phyloP scores from a whole-genome alignment of 2,329 filamentous ascomycete species.

The Onygenales sp. region DNA sequence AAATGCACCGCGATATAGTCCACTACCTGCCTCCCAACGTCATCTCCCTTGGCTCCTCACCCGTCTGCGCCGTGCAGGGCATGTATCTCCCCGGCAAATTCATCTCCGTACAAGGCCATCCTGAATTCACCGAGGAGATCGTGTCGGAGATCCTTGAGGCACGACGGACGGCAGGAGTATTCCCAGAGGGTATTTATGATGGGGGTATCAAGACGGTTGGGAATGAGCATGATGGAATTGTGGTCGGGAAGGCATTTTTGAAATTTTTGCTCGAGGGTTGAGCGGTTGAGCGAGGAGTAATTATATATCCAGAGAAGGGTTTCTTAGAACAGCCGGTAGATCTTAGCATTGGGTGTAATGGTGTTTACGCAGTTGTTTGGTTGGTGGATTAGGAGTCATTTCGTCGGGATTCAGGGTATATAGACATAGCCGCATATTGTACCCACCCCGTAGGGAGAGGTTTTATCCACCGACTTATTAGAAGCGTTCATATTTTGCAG shows the following conservation, averaged over 20 bases:
- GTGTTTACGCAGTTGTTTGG: too few species aligned
- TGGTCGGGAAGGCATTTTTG: constrained; percentile 64
- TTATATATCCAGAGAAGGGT: not conserved
- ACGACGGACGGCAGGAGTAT: constrained; percentile 57
- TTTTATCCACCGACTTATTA: too few species aligned
- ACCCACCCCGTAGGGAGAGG: too few species aligned
- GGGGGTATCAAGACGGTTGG: constrained; percentile 59
- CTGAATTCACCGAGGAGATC: constrained; percentile 68
- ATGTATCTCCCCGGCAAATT: constrained; percentile 60
- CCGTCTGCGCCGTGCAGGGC: constrained; percentile 64
- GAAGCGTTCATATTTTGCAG: too few species aligned
- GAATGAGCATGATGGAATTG: constrained; percentile 68
- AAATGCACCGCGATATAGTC: constrained; percentile 80
- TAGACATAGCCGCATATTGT: too few species aligned
- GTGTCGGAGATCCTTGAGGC: constrained; percentile 57
- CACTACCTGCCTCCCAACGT: constrained; percentile 53
- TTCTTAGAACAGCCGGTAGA: not conserved
- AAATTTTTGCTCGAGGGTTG: constrained; percentile 57
- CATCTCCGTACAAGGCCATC: constrained; percentile 77
- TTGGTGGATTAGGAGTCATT: too few species aligned
- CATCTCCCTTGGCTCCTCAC: constrained; percentile 54
- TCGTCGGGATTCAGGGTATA: too few species aligned
- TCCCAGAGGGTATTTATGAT: constrained; percentile 58
- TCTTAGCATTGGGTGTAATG: too few species aligned
- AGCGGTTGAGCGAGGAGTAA: not conserved